These are phyloP conservation scores for Thalassiosira livingstoniorum DNA, from an alignment of 352 stramenopile genomes.

Conservation along the genomic window DNA sequence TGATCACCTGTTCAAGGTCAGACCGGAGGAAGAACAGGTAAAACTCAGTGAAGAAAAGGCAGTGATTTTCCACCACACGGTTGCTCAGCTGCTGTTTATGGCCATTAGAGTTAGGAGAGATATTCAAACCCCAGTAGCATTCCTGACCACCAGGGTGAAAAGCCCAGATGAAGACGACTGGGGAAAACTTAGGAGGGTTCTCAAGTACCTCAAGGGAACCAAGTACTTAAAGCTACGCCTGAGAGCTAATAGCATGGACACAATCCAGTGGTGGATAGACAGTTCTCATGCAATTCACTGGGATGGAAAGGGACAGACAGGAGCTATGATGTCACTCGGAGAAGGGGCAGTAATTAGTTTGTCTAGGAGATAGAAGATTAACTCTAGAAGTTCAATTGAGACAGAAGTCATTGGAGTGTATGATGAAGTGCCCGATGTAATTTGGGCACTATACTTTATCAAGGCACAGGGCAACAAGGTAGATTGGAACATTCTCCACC, in stretches of 20 bases:
- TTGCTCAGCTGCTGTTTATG: slow-evolving; percentile 6
- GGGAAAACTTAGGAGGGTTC: not conserved
- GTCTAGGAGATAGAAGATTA: not conserved
- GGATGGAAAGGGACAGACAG: not conserved
- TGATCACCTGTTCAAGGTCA: slow-evolving; percentile 8
- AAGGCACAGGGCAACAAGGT: too few species aligned
- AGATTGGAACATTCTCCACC: too few species aligned
- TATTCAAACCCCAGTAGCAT: slow-evolving; percentile 3
- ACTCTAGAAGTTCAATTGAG: not conserved
- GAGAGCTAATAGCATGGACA: not conserved
- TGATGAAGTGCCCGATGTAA: slow-evolving; percentile 42
- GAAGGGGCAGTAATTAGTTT: not conserved
- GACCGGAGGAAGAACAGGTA: not conserved
- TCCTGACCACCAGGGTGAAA: slow-evolving; percentile 7
- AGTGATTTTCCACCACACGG: not conserved
- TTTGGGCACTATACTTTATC: slow-evolving; percentile 57
- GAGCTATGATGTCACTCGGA: not conserved
- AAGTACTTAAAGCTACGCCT: not conserved
- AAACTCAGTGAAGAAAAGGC: slow-evolving; percentile 1
- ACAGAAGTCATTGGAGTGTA: slow-evolving; percentile 20
- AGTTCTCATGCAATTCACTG: not conserved
- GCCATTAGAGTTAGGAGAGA: not conserved
- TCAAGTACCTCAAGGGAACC: not conserved
- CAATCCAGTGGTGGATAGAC: slow-evolving; percentile 1
- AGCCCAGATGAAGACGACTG: slow-evolving; percentile 4